Base-by-base conservation (phyloP, 139 green algal species). In the Zygnema circumcarinatum region DNA sequence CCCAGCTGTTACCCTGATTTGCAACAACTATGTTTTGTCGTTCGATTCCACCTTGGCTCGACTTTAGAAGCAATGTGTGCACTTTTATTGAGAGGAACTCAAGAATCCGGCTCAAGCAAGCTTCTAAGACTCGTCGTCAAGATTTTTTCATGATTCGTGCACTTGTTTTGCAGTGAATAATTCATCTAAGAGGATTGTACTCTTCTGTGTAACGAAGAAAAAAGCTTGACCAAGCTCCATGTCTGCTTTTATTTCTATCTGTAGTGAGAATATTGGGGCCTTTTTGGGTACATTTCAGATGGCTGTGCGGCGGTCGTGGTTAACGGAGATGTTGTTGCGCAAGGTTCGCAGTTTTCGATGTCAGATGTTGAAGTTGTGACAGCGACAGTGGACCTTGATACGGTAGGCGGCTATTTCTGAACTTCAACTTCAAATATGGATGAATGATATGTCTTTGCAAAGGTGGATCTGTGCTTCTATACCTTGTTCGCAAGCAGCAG, bases 331-430 rank as follows among this genome's bases (percentile, higher is more conserved):
- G 82, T 99, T 42, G 88, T 99, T 36, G 96, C 94, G 33, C 96
- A 98, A 90, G 95, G 95, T 25, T 47, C 79, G 0, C 95, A 97
- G 88, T 97, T 97, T 68, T 83, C 78, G 0, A 76, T 97, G 74
- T 32, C 36, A 25, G 94, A 98, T 39, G 95, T 97, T 31, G 95
- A 96, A 92, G 92, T 98, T 38, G 93, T 98, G 22, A 94, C 92
- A 2, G 97, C 97, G 0, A 92, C 76, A 0, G 95, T 99, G 0
- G 96, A 99, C 90, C 91, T 99, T 62, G 96, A 98, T 82, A 94
- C 95, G 74, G 95, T 99, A 68, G 69, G 76, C 21, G 72, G 21
- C 21, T 35, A n/a, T 72, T 29, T 35, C 29, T 29, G 29, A 29
- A 72, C 56, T 72, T 72, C 56, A 72, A 35, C 29, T 29, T 72